phyloP scores from a whole-genome alignment of 345 rosid species.

The Excoecaria agallocha region DNA sequence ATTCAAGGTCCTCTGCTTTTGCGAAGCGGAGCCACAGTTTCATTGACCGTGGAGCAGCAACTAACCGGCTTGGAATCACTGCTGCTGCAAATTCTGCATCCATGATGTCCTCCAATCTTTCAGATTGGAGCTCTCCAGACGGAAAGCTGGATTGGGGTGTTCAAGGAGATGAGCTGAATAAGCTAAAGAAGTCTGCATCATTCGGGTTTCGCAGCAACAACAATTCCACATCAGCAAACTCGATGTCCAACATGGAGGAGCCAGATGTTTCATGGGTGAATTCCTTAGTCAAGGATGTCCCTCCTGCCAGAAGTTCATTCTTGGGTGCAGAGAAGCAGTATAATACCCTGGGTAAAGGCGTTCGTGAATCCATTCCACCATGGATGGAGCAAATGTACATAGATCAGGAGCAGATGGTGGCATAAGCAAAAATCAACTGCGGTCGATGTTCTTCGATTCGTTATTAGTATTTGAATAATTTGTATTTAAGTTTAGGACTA shows the following conservation, averaged over 20 bases:
- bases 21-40: constrained; percentile 89
- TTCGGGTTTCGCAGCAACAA: constrained; percentile 61
- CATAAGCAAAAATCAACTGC: constrained; percentile 35
- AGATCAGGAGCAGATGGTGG: constrained; percentile 94
- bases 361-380: constrained; percentile 43
- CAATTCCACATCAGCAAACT: constrained; percentile 28
- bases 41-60: constrained; percentile 54
- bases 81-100: constrained; percentile 44
- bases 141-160: constrained; percentile 92
- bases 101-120: constrained; percentile 52
- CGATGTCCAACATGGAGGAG: constrained; percentile 41
- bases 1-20: constrained; percentile 83
- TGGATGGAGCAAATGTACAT: constrained; percentile 91
- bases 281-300: constrained; percentile 72
- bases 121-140: constrained; percentile 72
- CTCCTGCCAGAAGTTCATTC: constrained; percentile 36
- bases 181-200: constrained; percentile 77
- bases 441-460: constrained; percentile 5
- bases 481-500: constrained; percentile 11
- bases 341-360: constrained; percentile 31
- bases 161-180: constrained; percentile 81
- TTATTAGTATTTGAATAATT: background rate
- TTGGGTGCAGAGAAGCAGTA: constrained; percentile 38
- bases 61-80: constrained; percentile 38
- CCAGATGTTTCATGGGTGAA: constrained; percentile 96